Base-by-base conservation (phyloP, 768 basidiomycete genomes). In the Coprinopsis sp. region DNA sequence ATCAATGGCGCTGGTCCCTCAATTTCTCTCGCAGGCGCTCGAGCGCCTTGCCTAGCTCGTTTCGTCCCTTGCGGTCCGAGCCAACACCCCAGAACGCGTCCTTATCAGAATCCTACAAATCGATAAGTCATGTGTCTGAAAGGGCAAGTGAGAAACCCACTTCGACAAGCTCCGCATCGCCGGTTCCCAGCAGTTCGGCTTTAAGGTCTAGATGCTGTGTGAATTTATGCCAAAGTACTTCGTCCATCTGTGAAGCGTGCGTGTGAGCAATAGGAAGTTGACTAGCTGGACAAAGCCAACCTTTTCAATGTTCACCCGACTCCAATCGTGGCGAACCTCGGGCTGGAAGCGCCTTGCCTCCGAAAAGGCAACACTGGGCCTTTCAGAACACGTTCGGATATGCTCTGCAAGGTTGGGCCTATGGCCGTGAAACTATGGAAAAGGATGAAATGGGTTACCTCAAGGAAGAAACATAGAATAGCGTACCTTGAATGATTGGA, bases 51-150 rank as follows among this genome's bases (percentile, higher is more conserved):
- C 86, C 87, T 25, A 88, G 76, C 60, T 88, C 83, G 52, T 88
- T 88, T 31, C 79, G 76, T 18, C 86, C 86, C 55, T 71, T 65
- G 22, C 73, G 66, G 59, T 88, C 81, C 30, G 74, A 68, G 4
- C 86, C 86, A 50, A 79, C 63, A n/a, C 86, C 86, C 84, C 86
- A 88, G 63, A 87, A 87, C 31, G 82, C 70, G 60, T 88, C 86
- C 52, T 79, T 82, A 49, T 81, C 80, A n/a, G 83, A 86, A 56
- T 84, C 76, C 83, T 85, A 50, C 13, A 51, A 16, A 51, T 38
- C 7, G 7, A 44, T 48, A 37, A 57, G 47, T 36, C 27, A 37
- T 11, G 33, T 29, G 30, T 23, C 22, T 14, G 38, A 22, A 40
- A 10, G 11, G 37, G 18, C 14, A 29, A 50, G 37, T 33, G 37